Base-by-base conservation (phyloP, 2,329 filamentous ascomycete species). In the Fusarium xylarioides region DNA sequence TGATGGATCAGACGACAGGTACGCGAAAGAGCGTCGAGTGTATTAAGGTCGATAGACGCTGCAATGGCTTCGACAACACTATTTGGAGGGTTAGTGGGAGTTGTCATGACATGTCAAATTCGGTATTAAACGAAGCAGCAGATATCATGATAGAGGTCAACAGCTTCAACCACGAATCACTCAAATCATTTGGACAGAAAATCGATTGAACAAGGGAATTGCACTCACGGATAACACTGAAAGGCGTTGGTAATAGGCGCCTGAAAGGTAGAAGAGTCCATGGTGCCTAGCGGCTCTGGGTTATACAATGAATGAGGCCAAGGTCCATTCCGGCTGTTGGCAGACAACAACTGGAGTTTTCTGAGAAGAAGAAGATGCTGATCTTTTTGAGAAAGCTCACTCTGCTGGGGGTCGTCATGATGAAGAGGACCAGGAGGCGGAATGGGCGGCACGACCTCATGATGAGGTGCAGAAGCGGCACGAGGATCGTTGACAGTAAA, bases 1-100 rank as follows among this genome's bases (percentile, higher is more conserved):
- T 88, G 87, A 74, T 93, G 93, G 71, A 97, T 90, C 78, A 93
- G 91, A 57, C 92, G 93, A 81, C 94, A 97, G 62, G 94, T 95
- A 61, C 89, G 90, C 57, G 95, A 93, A 26, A 98, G 89, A 73
- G 92, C 91, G 81, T 97, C 92, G 77, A 98, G 89, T 19, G 93
- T 92, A 81, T 95, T 97, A 56, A 97, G 89, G 80, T 98, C 95
- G 80, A 98, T 90, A 75, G 89, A 88, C 37, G 90, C 88, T 54
- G 93, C 92, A 74, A 98, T 89, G 76, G 92, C 89, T 73, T 91
- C 89, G 76, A 93, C 90, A 79, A 97, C 90, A 77, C 95, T 97
- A 84, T 34, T 16, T 42, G n/a, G 49, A 37, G 30, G 26, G 63
- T 77, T 28, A 77, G 66, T 63, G 42, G 34, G 54, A 62, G 54